A percentile compares a stretch with the other conserved stretches of the same genome.
Conservation (phyloP, 805 yeast genomes). For the Starmerella vitae region DNA sequence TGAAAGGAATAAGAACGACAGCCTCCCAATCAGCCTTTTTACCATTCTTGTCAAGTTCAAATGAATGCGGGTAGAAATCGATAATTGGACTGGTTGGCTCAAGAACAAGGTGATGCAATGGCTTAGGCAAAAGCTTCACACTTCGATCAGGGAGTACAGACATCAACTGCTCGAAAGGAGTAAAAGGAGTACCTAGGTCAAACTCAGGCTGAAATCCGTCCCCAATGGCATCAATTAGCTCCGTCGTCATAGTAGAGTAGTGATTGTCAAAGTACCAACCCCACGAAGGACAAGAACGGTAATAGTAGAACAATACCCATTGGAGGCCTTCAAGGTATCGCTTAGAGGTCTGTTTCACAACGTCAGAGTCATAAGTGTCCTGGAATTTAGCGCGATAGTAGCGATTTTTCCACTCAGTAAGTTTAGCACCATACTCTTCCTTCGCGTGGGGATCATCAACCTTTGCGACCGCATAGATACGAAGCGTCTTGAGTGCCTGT, state of each 20-base stretch:
- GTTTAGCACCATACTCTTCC: conserved; percentile 59
- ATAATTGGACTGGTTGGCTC: conserved; percentile 74
- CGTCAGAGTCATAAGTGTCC: conserved; percentile 43
- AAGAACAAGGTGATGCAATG: conserved; percentile 70
- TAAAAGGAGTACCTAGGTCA: conserved; percentile 63
- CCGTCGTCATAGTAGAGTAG: conserved; percentile 90
- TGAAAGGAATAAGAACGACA: conserved; percentile 82
- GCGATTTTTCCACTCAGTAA: conserved; percentile 67
- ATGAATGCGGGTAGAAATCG: conserved; percentile 83
- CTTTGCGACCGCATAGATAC: conserved; percentile 28
- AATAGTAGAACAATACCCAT: conserved; percentile 90
- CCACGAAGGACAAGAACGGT: conserved; percentile 88
- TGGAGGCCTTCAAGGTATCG: conserved; percentile 90
- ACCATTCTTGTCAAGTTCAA: conserved; percentile 81
- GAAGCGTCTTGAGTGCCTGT: conserved; percentile 24
- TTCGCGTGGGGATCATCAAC: conserved; percentile 28
- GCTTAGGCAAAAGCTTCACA: conserved; percentile 57
- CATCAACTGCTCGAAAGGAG: conserved; percentile 93
- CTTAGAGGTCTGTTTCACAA: conserved; percentile 49
- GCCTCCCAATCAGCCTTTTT: conserved; percentile 97
- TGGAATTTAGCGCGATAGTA: conserved; percentile 74
- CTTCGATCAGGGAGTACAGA: conserved; percentile 94
- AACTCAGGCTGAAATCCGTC: conserved; percentile 45
- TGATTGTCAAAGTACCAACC: conserved; percentile 85
- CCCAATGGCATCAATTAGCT: conserved; percentile 53